These are phyloP conservation scores for Suillus subluteus DNA, from an alignment of 768 basidiomycete species.

Conservation along the genomic window DNA sequence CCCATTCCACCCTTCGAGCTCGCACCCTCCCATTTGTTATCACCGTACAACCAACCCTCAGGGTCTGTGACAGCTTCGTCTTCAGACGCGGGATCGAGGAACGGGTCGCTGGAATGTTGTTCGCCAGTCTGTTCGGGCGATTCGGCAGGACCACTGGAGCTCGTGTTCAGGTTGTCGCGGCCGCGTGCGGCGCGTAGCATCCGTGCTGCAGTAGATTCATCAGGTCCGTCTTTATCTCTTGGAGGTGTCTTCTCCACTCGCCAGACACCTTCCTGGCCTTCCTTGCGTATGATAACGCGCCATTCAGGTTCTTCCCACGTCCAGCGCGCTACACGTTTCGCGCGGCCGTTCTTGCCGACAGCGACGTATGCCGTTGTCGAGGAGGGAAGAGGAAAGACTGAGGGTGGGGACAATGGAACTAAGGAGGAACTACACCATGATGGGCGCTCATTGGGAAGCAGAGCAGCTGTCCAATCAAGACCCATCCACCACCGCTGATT, in stretches of 20 bases:
- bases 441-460: conserved; percentile 87
- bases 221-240: conserved; percentile 41
- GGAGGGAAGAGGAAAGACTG: conserved; percentile 68
- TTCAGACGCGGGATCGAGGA: conserved; percentile 39
- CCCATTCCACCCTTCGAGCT: conserved; percentile 82
- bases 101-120: conserved; percentile 31
- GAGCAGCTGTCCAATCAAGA: conserved; percentile 92
- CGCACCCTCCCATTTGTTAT: conserved; percentile 92
- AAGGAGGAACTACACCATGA: conserved; percentile 74
- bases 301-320: conserved; percentile 92
- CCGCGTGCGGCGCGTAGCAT: conserved; percentile 59
- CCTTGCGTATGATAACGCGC: conserved; percentile 68
- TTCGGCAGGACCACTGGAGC: conserved; percentile 20
- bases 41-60: conserved; percentile 93
- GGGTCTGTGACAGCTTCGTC: conserved; percentile 70
- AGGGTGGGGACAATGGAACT: conserved; percentile 69
- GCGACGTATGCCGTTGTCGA: conserved; percentile 60
- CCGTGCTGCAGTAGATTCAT: conserved; percentile 47
- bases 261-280: conserved; percentile 52
- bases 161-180: conserved; percentile 34
- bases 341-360: conserved; percentile 47
- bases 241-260: conserved; percentile 69
- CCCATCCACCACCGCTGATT: conserved; percentile 99
- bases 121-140: conserved; percentile 29
- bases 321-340: conserved; percentile 83